These are phyloP conservation scores for Emergomyces pasteurianus DNA, from an alignment of 2,329 filamentous ascomycete species.

Conservation along the genomic window DNA sequence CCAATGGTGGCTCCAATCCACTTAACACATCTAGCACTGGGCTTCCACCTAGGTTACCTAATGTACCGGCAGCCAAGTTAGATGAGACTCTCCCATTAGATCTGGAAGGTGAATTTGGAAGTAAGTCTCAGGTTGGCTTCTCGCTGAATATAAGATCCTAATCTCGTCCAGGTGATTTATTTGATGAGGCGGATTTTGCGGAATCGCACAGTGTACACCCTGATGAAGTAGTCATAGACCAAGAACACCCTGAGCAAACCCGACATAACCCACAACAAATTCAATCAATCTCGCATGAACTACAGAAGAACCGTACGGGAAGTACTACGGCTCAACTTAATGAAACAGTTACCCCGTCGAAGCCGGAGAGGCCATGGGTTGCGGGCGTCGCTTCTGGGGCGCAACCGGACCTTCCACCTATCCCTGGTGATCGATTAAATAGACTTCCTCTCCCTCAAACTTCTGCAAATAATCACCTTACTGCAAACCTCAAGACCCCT, in stretches of 20 bases:
- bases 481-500: conserved; percentile 3
- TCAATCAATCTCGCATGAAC: not conserved
- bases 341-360: conserved; percentile 26
- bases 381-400: conserved; percentile 13
- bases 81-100: conserved; percentile 20
- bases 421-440: conserved; percentile 1
- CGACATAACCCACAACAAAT: conserved; percentile 11
- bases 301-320: not conserved
- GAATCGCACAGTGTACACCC: conserved; percentile 58
- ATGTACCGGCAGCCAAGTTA: conserved; percentile 18
- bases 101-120: conserved; percentile 32
- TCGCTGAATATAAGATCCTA: not conserved
- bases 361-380: conserved; percentile 23
- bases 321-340: conserved; percentile 8
- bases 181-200: conserved; percentile 66
- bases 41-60: conserved; percentile 24
- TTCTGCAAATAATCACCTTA: conserved; percentile 5
- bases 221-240: conserved; percentile 57
- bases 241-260: conserved; percentile 17
- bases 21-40: conserved; percentile 32
- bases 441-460: not conserved
- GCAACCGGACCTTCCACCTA: conserved; percentile 4
- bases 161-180: conserved; percentile 41
- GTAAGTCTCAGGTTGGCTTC: conserved; percentile 16
- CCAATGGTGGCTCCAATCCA: conserved; percentile 7